Conservation (phyloP, 805 yeast species). For the Pichia kluyveri region DNA sequence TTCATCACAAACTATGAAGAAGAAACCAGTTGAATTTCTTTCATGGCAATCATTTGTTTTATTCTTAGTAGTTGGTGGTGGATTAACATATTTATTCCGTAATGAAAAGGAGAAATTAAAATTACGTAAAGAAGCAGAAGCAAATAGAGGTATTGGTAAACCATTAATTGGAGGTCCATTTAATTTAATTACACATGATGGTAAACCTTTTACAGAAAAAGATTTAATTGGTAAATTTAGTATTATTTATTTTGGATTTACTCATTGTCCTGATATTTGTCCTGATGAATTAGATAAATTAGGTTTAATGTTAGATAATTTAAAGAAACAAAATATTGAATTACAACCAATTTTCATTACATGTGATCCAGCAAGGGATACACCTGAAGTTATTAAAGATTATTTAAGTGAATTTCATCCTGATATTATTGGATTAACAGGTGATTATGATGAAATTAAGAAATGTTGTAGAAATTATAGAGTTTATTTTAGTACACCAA, state of each 20-base stretch:
- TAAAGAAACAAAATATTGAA: constrained; percentile 49
- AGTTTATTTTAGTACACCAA: constrained; percentile 96
- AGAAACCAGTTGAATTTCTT: constrained; percentile 55
- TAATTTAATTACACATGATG: constrained; percentile 59
- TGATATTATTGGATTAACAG: constrained; percentile 83
- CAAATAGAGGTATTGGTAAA: constrained; percentile 81
- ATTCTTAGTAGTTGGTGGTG: constrained; percentile 62
- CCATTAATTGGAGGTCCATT: constrained; percentile 93
- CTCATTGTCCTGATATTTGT: constrained; percentile 97
- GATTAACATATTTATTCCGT: constrained; percentile 60
- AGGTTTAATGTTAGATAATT: constrained; percentile 57
- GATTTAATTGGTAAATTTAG: constrained; percentile 73
- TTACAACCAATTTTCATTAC: constrained; percentile 88
- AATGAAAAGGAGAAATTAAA: constrained; percentile 69
- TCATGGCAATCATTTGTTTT: constrained; percentile 77
- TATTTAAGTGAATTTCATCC: constrained; percentile 88
- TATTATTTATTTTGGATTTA: constrained; percentile 89
- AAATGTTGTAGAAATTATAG: constrained; percentile 80
- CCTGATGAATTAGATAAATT: constrained; percentile 95
- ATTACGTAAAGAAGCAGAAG: constrained; percentile 70
- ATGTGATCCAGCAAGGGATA: constrained; percentile 94
- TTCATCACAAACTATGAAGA: constrained; percentile 21
- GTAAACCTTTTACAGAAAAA: constrained; percentile 66
- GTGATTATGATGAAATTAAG: constrained; percentile 79
- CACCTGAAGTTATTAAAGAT: constrained; percentile 74